Base-by-base conservation (phyloP, 768 basidiomycete genomes). In the Lentinus tigrinus region DNA sequence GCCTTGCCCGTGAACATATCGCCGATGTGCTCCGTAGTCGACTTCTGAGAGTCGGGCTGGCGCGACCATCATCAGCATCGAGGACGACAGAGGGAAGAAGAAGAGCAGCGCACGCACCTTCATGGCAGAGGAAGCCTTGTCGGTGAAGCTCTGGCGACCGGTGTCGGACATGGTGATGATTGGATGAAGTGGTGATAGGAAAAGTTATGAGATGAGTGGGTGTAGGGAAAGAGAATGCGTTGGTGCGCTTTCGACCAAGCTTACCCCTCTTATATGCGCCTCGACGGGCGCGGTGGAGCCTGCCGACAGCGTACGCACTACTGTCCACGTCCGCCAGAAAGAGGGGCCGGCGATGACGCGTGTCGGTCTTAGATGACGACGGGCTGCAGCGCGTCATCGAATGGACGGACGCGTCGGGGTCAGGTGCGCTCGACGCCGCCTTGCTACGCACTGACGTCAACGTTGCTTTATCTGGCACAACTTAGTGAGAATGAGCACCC, bases 41-140 rank as follows among this genome's bases (percentile, higher is more conserved):
- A 67, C 70, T 74, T 74, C 69, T 73, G 62, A 44, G 72, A 72
- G 64, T 73, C 70, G 63, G 73, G 73, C 72, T 72, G 38, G 14
- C 17, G 24, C n/a, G n/a, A n/a, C 13, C 16, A 11, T 48, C 47
- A 14, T 24, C 23, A 13, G 16, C 26, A 27, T 13, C 47, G 28
- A 7, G 23, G 42, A n/a, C n/a, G n/a, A 23, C 38, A 13, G 8
- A 14, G 34, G 17, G 39, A 3, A 21, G 5, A 2, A 42, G 21
- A 34, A 23, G 19, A 23, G 17, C 24, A 14, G 19, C 10, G 10
- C 11, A 55, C 62, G 10, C 7, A 75, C 74, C 72, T 75, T 75
- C 34, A 74, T 43, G 13, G 67, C 64, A 28, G 69, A 67, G 37
- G 58, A 42, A 40, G 67, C 67, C 68, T 75, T 75, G 67, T 73